Base-by-base conservation (phyloP, 106 monocot species). In the Hemerocallis citrina region DNA sequence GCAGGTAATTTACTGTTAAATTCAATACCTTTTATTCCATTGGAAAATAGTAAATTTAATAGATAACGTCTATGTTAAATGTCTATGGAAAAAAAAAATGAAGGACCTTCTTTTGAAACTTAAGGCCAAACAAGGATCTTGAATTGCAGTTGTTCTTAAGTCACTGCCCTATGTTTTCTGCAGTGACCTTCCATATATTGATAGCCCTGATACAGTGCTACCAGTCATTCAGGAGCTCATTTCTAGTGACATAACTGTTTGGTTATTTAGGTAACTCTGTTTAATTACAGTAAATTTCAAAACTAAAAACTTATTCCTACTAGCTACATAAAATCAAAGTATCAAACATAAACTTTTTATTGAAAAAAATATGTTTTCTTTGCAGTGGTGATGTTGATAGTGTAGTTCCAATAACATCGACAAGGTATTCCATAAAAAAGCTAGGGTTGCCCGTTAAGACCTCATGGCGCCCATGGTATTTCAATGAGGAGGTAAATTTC, bases 1-100 rank as follows among this genome's bases (percentile, higher is more conserved):
- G 90, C 91, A 84, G 91, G 91, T 90, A 37, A 15, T 37, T 36
- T 0, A 11, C 3, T 22, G 7, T 50, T 34, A 56, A 30, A 35
- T 32, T 14, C 0, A 13, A n/a, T 20, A 34, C 32, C 31, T 7
- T 35, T 7, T 34, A 31, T 56, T 7, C 0, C 1, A 0, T 15
- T 5, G 1, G 15, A 55, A 12, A 1, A 3, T 10, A 0, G 2
- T 32, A 11, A 5, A 23, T 2, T 5, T 22, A 2, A 50, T n/a
- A n/a, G n/a, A n/a, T n/a, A n/a, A n/a, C n/a, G n/a, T n/a, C n/a
- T n/a, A n/a, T n/a, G n/a, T n/a, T n/a, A n/a, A n/a, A n/a, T n/a
- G n/a, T n/a, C n/a, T n/a, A n/a, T n/a, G n/a, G n/a, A n/a, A n/a
- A n/a, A n/a, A n/a, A n/a, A n/a, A n/a, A n/a, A n/a, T n/a, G n/a